Base-by-base conservation (phyloP, 805 yeast species). In the Brettanomyces anomalus region DNA sequence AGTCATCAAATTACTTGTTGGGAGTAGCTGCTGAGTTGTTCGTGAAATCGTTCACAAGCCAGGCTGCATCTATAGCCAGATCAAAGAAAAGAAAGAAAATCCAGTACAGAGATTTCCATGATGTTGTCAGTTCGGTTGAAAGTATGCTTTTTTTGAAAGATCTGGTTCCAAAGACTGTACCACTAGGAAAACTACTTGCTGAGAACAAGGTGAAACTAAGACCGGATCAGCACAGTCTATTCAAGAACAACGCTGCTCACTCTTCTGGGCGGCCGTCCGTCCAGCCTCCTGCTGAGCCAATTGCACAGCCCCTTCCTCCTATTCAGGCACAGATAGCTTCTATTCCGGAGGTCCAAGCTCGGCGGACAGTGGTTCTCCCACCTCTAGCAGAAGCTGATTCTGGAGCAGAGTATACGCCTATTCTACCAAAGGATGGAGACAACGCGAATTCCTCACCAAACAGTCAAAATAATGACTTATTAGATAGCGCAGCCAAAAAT, bases 11-110 rank as follows among this genome's bases (percentile, higher is more conserved):
- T n/a, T 80, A 76, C 56, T 73, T 86, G 14, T 68, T 85, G 5
- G 86, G 85, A 3, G 70, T 81, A n/a, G 88, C 93, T 7, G 77
- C 90, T 0, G 93, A 85, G 53, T 61, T 82, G 18, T 85, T 85
- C 55, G 70, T 84, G 18, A 80, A 79, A 58, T 75, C 77, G 53
- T 68, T 84, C 46, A 72, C 85, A 1, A 86, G 80, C 55, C 85
- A 81, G 55, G 88, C 93, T 0, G 66, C 77, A 5, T 60, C 79
- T 43, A 66, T 70, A 18, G 84, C 94, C 28, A 75, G 77, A 50
- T 65, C 77, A 32, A 82, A 77, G 24, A 77, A 77, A 48, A 65
- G 90, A 37, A 81, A 81, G 65, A 81, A 79, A 50, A 62, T 85
- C n/a, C 71, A 68, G 43, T 85, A 85, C 58, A 70, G 72, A 39